phyloP scores from a whole-genome alignment of 371 early-diverging fungal genomes.

The Fennellomyces sp. region DNA sequence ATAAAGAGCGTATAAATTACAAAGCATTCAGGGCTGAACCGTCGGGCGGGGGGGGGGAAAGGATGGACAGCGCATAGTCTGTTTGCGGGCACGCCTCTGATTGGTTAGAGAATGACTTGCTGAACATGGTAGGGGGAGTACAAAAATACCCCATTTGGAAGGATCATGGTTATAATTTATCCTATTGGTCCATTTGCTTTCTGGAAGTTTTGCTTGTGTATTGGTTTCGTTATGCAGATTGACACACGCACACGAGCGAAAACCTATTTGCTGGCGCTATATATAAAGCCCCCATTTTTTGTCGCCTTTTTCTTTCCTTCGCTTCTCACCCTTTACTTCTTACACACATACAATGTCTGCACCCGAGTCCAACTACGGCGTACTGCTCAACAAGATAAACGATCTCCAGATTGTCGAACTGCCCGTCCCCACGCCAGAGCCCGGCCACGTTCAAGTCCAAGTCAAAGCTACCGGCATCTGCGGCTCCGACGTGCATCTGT shows the following conservation, averaged over 20 bases:
- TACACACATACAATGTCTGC: neutral
- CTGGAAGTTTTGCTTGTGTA: neutral
- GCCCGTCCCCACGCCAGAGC: constrained; percentile 38
- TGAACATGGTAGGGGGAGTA: neutral
- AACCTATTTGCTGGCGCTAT: neutral
- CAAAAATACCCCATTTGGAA: constrained; percentile 11
- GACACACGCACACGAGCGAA: neutral
- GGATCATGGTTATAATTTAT: constrained; percentile 1
- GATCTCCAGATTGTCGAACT: constrained; percentile 45
- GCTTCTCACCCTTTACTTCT: neutral
- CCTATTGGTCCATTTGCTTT: constrained; percentile 4
- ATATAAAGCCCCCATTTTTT: neutral
- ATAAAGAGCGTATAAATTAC: too few relatives aligned
- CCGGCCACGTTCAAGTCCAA: constrained; percentile 42
- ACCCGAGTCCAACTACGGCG: constrained; percentile 30
- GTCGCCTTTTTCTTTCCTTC: neutral
- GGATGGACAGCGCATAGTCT: neutral
- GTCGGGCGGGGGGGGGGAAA: neutral
- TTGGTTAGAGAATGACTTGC: neutral
- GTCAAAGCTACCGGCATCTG: constrained; percentile 52
- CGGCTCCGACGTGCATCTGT: constrained; percentile 48
- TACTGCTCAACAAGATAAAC: constrained; percentile 39
- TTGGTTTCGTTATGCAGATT: constrained; percentile 3
- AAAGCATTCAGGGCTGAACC: too few relatives aligned
- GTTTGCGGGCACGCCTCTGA: too few relatives aligned